Evolutionary conservation across 495 filamentous ascomycete genomes (phyloP).

Genomic region (Penicillium crystallinum): DNA sequence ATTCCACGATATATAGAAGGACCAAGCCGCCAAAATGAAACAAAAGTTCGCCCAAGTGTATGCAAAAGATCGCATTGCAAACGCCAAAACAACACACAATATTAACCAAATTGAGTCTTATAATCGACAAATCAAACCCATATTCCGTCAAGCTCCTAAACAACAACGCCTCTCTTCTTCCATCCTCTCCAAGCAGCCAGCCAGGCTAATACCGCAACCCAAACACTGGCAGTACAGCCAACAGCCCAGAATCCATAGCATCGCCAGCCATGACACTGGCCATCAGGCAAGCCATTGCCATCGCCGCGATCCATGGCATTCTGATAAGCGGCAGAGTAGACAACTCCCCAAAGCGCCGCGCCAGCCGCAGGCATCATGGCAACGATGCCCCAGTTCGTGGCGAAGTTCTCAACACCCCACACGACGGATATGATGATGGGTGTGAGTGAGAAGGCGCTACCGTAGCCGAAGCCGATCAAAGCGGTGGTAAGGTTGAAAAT

Average conservation of each 20-base stretch:
- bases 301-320: constrained; percentile 39
- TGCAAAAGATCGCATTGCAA: background rate
- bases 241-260: constrained; percentile 91
- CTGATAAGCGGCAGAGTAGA: constrained; percentile 82
- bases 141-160: constrained; percentile 41
- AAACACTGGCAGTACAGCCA: constrained; percentile 60
- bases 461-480: constrained; percentile 83
- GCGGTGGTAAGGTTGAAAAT: constrained; percentile 78
- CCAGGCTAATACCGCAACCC: constrained; percentile 70
- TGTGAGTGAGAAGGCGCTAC: constrained; percentile 79
- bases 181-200: constrained; percentile 82
- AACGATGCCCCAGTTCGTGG: constrained; percentile 95
- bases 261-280: constrained; percentile 59
- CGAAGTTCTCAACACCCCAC: constrained; percentile 98
- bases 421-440: constrained; percentile 91
- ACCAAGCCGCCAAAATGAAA: too few species aligned
- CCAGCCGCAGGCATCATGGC: constrained; percentile 84
- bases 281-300: constrained; percentile 22
- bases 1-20: too few species aligned
- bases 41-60: too few species aligned
- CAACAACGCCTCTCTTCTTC: constrained; percentile 70
- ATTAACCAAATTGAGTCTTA: background rate
- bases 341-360: constrained; percentile 75
- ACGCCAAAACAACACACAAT: background rate
- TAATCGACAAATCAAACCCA: background rate